These are phyloP conservation scores for Boletus rubroflammeus DNA, from an alignment of 768 basidiomycete genomes.

Conservation along the genomic window DNA sequence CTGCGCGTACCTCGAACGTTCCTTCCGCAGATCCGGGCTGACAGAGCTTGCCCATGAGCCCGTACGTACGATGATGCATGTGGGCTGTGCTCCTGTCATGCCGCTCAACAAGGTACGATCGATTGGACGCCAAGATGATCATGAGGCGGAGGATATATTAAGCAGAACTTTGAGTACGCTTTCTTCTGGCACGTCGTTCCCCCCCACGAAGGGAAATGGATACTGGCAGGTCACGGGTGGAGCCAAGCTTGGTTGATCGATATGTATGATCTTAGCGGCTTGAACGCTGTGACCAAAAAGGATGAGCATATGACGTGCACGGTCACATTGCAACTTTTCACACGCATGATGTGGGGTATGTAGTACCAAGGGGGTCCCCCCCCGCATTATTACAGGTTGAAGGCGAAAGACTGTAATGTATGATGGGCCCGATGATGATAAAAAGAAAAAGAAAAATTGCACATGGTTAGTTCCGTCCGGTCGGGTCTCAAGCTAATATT, in stretches of 20 bases:
- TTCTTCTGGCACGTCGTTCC: not conserved
- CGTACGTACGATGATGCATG: not conserved
- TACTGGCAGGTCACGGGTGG: too few relatives aligned
- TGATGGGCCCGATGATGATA: not conserved
- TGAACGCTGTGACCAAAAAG: not conserved
- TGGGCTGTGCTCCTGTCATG: not conserved
- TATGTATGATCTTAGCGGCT: not conserved
- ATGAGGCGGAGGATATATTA: not conserved
- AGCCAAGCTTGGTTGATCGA: too few relatives aligned
- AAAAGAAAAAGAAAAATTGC: not conserved
- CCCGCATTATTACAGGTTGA: too few relatives aligned
- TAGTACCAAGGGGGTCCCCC: too few relatives aligned
- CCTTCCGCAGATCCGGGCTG: not conserved
- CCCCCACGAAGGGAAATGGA: too few relatives aligned
- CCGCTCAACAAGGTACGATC: not conserved
- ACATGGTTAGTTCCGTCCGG: not conserved
- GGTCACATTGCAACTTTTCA: too few relatives aligned
- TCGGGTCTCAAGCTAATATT: not conserved
- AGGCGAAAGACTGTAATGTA: not conserved
- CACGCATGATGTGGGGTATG: too few relatives aligned
- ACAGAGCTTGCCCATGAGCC: not conserved
- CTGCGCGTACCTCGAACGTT: constrained; percentile 1
- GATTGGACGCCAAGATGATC: too few relatives aligned
- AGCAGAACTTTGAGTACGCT: not conserved
- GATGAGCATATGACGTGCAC: not conserved